Evolutionary conservation across 805 yeast genomes (phyloP).

Genomic region (Yarrowia keelungensis): DNA sequence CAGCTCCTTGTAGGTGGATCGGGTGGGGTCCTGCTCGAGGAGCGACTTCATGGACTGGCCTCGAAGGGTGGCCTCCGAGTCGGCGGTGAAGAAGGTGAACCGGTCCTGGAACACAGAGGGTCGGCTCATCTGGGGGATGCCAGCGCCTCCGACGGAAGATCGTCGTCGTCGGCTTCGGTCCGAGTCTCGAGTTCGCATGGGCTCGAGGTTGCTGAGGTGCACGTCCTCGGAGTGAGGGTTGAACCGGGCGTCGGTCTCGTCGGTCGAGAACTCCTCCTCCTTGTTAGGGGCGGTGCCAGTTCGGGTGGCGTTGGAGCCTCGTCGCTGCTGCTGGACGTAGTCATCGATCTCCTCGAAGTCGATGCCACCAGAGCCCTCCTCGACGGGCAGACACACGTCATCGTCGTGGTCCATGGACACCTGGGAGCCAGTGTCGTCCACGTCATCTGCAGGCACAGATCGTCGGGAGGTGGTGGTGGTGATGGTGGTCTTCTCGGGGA

Average conservation of each 20-base stretch:
- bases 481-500: slow-evolving; percentile 5
- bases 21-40: slow-evolving; percentile 55
- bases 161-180: slow-evolving; percentile 35
- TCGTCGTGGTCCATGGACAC: slow-evolving; percentile 73
- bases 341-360: slow-evolving; percentile 92
- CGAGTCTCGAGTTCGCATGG: slow-evolving; percentile 32
- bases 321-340: slow-evolving; percentile 56
- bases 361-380: slow-evolving; percentile 71
- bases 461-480: slow-evolving; percentile 20
- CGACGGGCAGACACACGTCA: slow-evolving; percentile 97
- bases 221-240: slow-evolving; percentile 5
- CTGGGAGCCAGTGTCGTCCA: slow-evolving; percentile 46
- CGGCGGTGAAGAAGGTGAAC: slow-evolving; percentile 82
- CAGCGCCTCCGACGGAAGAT: slow-evolving; percentile 1
- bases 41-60: slow-evolving; percentile 85
- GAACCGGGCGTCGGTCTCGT: slow-evolving; percentile 23
- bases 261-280: slow-evolving; percentile 34
- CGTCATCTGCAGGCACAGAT: not conserved
- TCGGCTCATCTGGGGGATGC: slow-evolving; percentile 22
- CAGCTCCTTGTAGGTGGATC: slow-evolving; percentile 66
- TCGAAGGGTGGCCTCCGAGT: slow-evolving; percentile 87
- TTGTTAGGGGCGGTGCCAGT: slow-evolving; percentile 18
- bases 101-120: slow-evolving; percentile 56
- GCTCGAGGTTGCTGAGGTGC: slow-evolving; percentile 18
- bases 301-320: slow-evolving; percentile 35